A percentile compares a stretch with the other conserved stretches of the same genome.
These are phyloP conservation scores for Drosera spatulata DNA, from an alignment of 179 eudicot species.

Conservation along the genomic window DNA sequence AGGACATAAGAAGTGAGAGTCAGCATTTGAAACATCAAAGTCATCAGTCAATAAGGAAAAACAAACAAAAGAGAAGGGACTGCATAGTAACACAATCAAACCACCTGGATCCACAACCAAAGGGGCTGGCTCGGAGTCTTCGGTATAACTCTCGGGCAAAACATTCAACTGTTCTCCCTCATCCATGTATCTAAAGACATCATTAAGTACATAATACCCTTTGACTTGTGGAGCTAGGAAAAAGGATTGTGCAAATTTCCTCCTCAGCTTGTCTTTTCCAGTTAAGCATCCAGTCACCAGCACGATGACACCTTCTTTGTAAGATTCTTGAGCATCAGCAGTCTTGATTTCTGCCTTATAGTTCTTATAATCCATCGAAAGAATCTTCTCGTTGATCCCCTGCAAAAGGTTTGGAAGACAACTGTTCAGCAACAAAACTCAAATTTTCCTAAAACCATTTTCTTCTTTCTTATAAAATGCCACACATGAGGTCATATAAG, in stretches of 20 bases:
- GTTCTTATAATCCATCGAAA: slow-evolving; percentile 49
- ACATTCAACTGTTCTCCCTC: slow-evolving; percentile 15
- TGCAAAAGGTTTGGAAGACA: slow-evolving; percentile 12
- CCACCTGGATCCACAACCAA: slow-evolving; percentile 31
- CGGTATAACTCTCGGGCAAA: slow-evolving; percentile 9
- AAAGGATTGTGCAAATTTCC: slow-evolving; percentile 63
- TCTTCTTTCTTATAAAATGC: no score
- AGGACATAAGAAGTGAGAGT: neutral
- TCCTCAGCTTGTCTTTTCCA: slow-evolving; percentile 40
- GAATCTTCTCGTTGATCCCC: slow-evolving; percentile 70
- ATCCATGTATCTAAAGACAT: slow-evolving; percentile 61
- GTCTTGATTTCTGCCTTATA: slow-evolving; percentile 64
- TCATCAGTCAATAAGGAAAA: neutral
- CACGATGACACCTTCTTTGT: slow-evolving; percentile 53
- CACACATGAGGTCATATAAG: no score
- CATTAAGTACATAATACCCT: slow-evolving; percentile 73
- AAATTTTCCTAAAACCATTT: no score
- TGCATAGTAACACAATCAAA: neutral
- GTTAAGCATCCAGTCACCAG: slow-evolving; percentile 75
- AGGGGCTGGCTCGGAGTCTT: slow-evolving; percentile 20
- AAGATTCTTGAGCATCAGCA: slow-evolving; percentile 75
- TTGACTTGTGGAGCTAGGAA: slow-evolving; percentile 83
- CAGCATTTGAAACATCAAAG: neutral
- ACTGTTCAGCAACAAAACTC: no score
- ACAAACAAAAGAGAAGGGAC: neutral